These are phyloP conservation scores for Knoxdaviesia capensis DNA, from an alignment of 2,329 filamentous ascomycete genomes.

Conservation along the genomic window DNA sequence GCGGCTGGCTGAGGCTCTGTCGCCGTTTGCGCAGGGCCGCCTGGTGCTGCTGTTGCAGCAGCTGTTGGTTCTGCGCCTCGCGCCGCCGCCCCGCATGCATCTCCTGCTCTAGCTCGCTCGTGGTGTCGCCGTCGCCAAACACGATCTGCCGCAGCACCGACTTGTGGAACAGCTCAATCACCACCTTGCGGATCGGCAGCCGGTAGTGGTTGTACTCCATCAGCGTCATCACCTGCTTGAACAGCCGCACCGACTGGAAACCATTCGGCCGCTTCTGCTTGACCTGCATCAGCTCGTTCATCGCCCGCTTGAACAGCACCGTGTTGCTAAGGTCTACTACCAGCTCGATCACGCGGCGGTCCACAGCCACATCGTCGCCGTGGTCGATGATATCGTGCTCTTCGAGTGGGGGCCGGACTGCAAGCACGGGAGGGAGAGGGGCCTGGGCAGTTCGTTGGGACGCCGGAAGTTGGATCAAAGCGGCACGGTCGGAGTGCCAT, in stretches of 20 bases:
- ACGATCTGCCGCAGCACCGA: conserved; percentile 62
- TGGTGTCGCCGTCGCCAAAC: conserved; percentile 21
- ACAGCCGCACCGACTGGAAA: conserved; percentile 60
- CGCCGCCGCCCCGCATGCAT: background rate
- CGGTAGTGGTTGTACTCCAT: conserved; percentile 82
- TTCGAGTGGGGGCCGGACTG: conserved; percentile 18
- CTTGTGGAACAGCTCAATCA: conserved; percentile 88
- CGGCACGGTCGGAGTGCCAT: conserved; percentile 27
- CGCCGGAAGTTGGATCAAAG: conserved; percentile 24
- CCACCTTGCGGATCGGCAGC: conserved; percentile 68
- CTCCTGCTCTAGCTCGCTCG: conserved; percentile 16
- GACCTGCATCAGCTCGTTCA: conserved; percentile 62
- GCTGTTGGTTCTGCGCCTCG: no score
- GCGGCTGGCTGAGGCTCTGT: no score
- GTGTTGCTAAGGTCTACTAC: conserved; percentile 84
- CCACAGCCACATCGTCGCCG: conserved; percentile 32
- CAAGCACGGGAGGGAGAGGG: conserved; percentile 13
- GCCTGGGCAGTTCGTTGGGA: conserved; percentile 32
- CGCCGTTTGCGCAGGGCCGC: no score
- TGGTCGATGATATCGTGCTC: conserved; percentile 19
- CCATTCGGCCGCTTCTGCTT: conserved; percentile 54
- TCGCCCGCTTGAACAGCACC: conserved; percentile 73
- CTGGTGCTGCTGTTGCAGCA: no score
- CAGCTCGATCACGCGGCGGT: conserved; percentile 63
- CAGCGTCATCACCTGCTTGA: conserved; percentile 67